Evolutionary conservation across 1,139 yeast genomes (phyloP), one percentile per base, ranked within the genome.

Genomic region (Arxiozyma heterogenica): DNA sequence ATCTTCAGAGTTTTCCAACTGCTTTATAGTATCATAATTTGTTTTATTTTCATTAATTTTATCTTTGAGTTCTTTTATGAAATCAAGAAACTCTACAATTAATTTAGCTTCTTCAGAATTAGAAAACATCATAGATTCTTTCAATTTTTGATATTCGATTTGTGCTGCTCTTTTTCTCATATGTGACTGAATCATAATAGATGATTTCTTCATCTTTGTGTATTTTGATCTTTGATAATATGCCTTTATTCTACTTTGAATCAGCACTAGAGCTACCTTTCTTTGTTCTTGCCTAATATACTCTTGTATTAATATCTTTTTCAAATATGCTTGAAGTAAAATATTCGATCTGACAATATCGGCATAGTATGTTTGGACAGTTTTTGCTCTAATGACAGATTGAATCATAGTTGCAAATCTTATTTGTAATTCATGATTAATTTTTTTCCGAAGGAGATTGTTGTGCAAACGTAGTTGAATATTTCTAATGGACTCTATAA

Each of bases 391-490:
- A 60, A 83, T 72, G 51, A 79, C 69, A 11, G 91, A 82, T 73
- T 93, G 98, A 49, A 93, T 78, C 57, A 74, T 70, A 4, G 79
- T 77, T 1, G 96, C 95, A 20, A 95, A 89, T 22, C 73, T 71
- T 25, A 69, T 70, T 64, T 85, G 87, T 53, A 79, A 77, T 65
- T 84, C 83, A 56, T 72, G 71, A 64, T 78, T 81, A 55, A 83
- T 78, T 57, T 77, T 75, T 41, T 68, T 67, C 65, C 98, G 82
- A 17, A 80, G 77, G 48, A 82, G 65, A 63, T 68, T 75, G 47
- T 95, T 96, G 61, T 89, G 79, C 46, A 80, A 65, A 56, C 81
- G 71, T 9, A 85, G 69, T 71, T 93, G 98, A 47, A 82, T 70
- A 30, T 67, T 64, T 49, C 75, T 71, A 55, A 86, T 78, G 21